These are phyloP conservation scores for Hydnum rufescens DNA, from an alignment of 768 basidiomycete genomes.

Conservation along the genomic window DNA sequence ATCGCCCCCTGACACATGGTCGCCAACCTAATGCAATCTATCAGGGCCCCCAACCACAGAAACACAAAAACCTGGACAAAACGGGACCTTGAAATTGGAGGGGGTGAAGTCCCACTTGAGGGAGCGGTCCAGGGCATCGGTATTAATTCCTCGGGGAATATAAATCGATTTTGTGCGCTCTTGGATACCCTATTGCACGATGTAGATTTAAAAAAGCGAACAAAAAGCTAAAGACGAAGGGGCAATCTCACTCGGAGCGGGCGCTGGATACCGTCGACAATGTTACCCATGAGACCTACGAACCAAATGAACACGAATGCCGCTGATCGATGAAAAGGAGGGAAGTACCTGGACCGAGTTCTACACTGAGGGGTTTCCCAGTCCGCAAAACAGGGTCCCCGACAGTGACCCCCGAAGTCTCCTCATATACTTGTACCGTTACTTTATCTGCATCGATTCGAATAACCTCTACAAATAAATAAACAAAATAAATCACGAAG, in stretches of 20 bases:
- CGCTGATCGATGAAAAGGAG: background rate
- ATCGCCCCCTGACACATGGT: slow-evolving; percentile 94
- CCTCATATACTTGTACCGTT: slow-evolving; percentile 98
- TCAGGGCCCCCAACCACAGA: background rate
- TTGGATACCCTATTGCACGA: slow-evolving; percentile 63
- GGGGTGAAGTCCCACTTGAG: slow-evolving; percentile 94
- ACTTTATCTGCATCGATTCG: slow-evolving; percentile 96
- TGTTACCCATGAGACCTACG: slow-evolving; percentile 94
- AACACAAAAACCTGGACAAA: background rate
- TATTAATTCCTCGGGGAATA: slow-evolving; percentile 97
- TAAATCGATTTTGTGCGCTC: slow-evolving; percentile 98
- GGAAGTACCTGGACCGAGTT: slow-evolving; percentile 77
- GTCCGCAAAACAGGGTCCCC: slow-evolving; percentile 96
- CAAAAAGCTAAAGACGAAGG: slow-evolving; percentile 2
- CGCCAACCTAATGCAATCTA: slow-evolving; percentile 45
- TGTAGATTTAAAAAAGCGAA: slow-evolving; percentile 12
- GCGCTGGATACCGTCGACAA: slow-evolving; percentile 93
- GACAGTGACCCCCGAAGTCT: slow-evolving; percentile 96
- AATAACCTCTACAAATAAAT: slow-evolving; percentile 63
- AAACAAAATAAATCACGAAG: too few species aligned
- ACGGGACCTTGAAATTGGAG: slow-evolving; percentile 43
- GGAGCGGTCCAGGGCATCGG: slow-evolving; percentile 73
- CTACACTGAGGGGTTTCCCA: slow-evolving; percentile 93
- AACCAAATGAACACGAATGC: background rate
- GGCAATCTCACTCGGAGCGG: slow-evolving; percentile 50